Percentiles rank a stretch among this genome's conserved stretches.
Conservation (phyloP, 768 basidiomycete species). For the Serendipita indica region DNA sequence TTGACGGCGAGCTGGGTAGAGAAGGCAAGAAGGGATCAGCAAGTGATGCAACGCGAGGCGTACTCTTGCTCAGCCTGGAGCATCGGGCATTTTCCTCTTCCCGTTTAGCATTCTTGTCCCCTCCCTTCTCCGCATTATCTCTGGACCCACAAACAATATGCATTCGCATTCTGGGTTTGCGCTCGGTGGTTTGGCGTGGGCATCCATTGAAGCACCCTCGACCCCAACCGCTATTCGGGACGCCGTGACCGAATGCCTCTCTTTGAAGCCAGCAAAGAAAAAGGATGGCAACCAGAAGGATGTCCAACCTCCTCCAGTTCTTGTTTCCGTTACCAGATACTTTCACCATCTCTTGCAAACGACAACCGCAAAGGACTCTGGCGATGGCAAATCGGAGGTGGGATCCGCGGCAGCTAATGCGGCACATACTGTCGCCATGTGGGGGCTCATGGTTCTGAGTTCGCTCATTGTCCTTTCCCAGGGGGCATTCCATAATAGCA, state of each 20-base stretch:
- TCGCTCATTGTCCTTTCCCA: conserved; percentile 53
- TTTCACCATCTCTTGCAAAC: conserved; percentile 37
- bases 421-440: conserved; percentile 49
- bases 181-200: conserved; percentile 32
- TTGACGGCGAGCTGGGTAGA: conserved; percentile 73
- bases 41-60: conserved; percentile 63
- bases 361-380: conserved; percentile 22
- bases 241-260: neutral
- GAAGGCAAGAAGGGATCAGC: conserved; percentile 79
- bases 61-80: conserved; percentile 10
- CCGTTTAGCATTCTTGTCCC: conserved; percentile 41
- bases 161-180: neutral
- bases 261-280: neutral
- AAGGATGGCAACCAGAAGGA: neutral
- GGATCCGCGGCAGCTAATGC: conserved; percentile 53
- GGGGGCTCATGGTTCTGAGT: conserved; percentile 56
- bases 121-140: conserved; percentile 43
- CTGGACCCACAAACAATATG: conserved; percentile 14
- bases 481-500: conserved; percentile 21
- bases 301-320: conserved; percentile 30
- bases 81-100: conserved; percentile 10
- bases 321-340: conserved; percentile 37
- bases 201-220: conserved; percentile 40
- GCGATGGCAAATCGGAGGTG: conserved; percentile 26
- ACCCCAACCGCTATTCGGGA: neutral